phyloP scores from a whole-genome alignment of 441 rosid species.

The Metrosideros polymorpha region DNA sequence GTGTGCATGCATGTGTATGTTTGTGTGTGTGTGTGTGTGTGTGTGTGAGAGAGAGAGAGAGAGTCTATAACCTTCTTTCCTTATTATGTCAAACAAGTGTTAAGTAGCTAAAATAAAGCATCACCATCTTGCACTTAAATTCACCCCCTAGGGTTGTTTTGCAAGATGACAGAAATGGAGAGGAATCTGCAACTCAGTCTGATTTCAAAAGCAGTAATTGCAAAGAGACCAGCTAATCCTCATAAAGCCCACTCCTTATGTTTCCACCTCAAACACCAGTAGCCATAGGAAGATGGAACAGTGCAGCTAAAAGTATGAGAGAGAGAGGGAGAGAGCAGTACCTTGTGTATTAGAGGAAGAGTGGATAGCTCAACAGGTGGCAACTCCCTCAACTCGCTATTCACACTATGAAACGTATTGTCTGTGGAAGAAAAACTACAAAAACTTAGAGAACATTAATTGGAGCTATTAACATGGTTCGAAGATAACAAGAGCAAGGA shows the following conservation, averaged over 20 bases:
- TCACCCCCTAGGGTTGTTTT: background rate
- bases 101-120: background rate
- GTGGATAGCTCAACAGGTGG: slow-evolving; percentile 95
- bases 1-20: background rate
- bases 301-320: background rate
- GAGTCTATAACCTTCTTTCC: background rate
- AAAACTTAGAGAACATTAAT: background rate
- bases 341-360: slow-evolving; percentile 93
- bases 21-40: rapidly evolving
- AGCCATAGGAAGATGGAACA: background rate
- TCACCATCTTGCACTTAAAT: background rate
- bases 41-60: background rate
- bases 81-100: background rate
- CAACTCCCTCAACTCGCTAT: slow-evolving; percentile 86
- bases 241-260: background rate
- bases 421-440: slow-evolving; percentile 33
- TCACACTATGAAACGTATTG: slow-evolving; percentile 74
- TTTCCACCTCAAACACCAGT: background rate
- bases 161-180: background rate
- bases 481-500: background rate
- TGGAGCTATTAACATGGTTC: background rate
- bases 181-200: background rate
- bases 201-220: background rate
- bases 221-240: background rate
- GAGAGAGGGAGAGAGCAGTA: slow-evolving; percentile 9